A percentile compares a stretch with the other conserved stretches of the same genome.
Evolutionary conservation across 2,329 filamentous ascomycete species (phyloP).

Genomic region (Colletotrichum tropicale): DNA sequence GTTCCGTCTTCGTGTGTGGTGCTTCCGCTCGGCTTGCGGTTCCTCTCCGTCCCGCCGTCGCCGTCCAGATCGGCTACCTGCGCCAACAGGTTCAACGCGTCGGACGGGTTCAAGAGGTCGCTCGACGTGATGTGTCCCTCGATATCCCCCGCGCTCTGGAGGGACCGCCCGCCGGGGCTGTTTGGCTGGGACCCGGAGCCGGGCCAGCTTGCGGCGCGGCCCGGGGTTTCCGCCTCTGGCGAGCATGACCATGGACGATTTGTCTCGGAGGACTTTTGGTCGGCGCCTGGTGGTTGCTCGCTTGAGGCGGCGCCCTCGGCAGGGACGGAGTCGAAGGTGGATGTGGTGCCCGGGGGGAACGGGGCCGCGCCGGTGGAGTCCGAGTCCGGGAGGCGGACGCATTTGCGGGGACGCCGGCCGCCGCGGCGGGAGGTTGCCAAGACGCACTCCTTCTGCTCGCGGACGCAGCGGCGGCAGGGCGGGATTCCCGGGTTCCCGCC

Average conservation of each 20-base stretch:
- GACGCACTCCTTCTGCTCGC: slow-evolving; percentile 41
- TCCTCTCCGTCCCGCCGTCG: background rate
- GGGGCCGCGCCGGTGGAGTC: background rate
- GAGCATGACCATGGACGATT: slow-evolving; percentile 15
- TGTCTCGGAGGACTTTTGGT: background rate
- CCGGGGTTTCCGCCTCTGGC: slow-evolving; percentile 15
- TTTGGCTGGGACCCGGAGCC: slow-evolving; percentile 10
- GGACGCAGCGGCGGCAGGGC: slow-evolving; percentile 42
- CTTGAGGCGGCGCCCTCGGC: background rate
- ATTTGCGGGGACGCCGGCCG: slow-evolving; percentile 33
- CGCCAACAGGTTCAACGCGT: slow-evolving; percentile 43
- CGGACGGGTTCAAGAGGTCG: slow-evolving; percentile 45
- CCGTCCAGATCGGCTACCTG: slow-evolving; percentile 44
- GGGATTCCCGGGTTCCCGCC: slow-evolving; percentile 37
- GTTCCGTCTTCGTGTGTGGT: slow-evolving; percentile 16
- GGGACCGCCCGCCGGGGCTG: slow-evolving; percentile 19
- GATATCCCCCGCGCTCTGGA: slow-evolving; percentile 25
- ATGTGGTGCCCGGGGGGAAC: background rate
- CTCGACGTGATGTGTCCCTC: slow-evolving; percentile 44
- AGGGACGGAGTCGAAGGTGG: background rate
- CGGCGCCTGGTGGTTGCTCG: background rate
- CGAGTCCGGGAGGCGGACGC: background rate
- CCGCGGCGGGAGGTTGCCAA: slow-evolving; percentile 44
- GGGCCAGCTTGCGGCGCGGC: slow-evolving; percentile 11
- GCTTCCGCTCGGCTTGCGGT: slow-evolving; percentile 6